These are phyloP conservation scores for Candida bentonensis DNA, from an alignment of 805 yeast genomes.

Conservation along the genomic window DNA sequence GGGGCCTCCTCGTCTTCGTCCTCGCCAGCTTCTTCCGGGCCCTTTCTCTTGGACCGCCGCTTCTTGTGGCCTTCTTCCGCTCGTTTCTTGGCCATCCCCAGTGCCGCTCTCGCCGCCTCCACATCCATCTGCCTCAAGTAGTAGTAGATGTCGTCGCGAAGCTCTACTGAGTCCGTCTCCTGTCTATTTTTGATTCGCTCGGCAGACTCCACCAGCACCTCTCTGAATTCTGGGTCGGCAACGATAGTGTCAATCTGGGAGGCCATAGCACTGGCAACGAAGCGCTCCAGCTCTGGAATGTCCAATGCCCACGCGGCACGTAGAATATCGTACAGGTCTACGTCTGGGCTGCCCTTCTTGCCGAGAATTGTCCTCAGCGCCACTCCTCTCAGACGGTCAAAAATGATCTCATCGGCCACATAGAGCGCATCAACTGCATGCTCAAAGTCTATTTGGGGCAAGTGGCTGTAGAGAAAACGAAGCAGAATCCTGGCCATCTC, in stretches of 20 bases:
- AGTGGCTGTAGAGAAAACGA: slow-evolving; percentile 47
- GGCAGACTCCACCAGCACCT: slow-evolving; percentile 34
- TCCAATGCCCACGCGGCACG: slow-evolving; percentile 56
- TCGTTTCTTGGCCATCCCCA: slow-evolving; percentile 10
- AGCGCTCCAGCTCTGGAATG: slow-evolving; percentile 49
- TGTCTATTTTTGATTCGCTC: slow-evolving; percentile 43
- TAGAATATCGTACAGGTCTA: slow-evolving; percentile 40
- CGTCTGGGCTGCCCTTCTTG: slow-evolving; percentile 19
- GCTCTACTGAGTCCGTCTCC: slow-evolving; percentile 67
- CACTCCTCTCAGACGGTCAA: slow-evolving; percentile 52
- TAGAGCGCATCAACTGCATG: slow-evolving; percentile 41
- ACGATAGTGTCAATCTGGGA: slow-evolving; percentile 28
- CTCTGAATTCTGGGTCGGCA: slow-evolving; percentile 25
- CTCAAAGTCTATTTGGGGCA: slow-evolving; percentile 31
- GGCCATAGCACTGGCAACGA: slow-evolving; percentile 46
- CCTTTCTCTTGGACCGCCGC: too few species aligned
- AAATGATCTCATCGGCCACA: slow-evolving; percentile 37
- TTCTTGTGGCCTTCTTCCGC: too few species aligned
- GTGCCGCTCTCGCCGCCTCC: slow-evolving; percentile 16
- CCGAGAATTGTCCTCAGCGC: slow-evolving; percentile 35
- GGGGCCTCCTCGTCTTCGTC: too few species aligned
- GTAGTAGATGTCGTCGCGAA: slow-evolving; percentile 64
- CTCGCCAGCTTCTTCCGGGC: too few species aligned
- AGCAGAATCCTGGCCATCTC: slow-evolving; percentile 38
- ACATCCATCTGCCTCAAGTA: slow-evolving; percentile 32